A percentile compares a stretch with the other conserved stretches of the same genome.
Evolutionary conservation across 2,329 filamentous ascomycete species (phyloP).

Genomic region (Aspergillus spinulosporus): DNA sequence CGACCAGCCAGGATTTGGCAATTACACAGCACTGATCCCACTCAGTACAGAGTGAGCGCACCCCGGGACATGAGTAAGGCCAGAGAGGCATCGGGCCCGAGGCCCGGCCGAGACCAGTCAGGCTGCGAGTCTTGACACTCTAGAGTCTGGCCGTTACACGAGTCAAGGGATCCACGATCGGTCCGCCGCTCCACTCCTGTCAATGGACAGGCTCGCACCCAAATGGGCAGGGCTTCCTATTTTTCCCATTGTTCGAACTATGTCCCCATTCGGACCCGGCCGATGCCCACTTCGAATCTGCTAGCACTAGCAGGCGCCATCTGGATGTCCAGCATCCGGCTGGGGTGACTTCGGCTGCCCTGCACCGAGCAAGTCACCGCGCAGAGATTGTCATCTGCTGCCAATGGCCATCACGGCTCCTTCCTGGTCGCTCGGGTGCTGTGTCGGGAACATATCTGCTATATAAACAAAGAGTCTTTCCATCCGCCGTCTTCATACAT

Average conservation of each 20-base stretch:
- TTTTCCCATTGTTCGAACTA: background rate
- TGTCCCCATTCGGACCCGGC: conserved; percentile 21
- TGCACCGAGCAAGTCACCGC: conserved; percentile 10
- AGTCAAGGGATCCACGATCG: conserved; percentile 11
- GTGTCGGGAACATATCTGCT: background rate
- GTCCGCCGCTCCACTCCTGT: conserved; percentile 6
- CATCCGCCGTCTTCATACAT: background rate
- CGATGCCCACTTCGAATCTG: conserved; percentile 14
- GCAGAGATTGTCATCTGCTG: conserved; percentile 9
- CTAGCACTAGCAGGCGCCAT: background rate
- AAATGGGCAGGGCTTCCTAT: background rate
- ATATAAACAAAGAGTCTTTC: conserved; percentile 1
- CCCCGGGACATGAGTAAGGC: background rate
- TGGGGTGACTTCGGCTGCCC: conserved; percentile 26
- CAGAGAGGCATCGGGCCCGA: conserved; percentile 9
- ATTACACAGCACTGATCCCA: background rate
- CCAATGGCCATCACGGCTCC: background rate
- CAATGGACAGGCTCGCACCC: background rate
- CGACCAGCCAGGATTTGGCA: background rate
- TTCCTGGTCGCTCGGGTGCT: background rate
- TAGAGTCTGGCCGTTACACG: background rate
- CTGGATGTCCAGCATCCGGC: conserved; percentile 27
- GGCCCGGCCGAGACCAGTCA: conserved; percentile 4
- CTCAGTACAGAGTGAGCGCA: background rate
- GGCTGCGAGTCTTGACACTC: background rate